Conservation (phyloP, 1,284 basidiomycete genomes). For the Athelia psychrophila region DNA sequence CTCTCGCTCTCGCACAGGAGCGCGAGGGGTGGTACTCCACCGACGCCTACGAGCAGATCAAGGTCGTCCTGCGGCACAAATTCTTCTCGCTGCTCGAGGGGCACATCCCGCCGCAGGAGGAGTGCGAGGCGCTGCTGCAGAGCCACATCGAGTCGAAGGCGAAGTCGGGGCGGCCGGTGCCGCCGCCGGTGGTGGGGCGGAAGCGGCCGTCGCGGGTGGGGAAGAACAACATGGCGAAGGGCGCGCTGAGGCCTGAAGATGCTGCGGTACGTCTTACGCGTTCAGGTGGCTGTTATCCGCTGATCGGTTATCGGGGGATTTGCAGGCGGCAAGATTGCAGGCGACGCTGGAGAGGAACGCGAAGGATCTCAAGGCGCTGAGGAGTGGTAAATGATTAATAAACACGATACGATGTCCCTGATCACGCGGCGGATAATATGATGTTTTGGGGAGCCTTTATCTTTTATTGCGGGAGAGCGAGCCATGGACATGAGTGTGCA, state of each 20-base stretch:
- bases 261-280: constrained; percentile 65
- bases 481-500: constrained; percentile 22
- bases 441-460: constrained; percentile 9
- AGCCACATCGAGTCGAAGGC: constrained; percentile 44
- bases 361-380: constrained; percentile 28
- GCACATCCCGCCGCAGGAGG: constrained; percentile 64
- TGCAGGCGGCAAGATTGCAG: constrained; percentile 52
- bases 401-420: too few species aligned
- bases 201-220: constrained; percentile 52
- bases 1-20: too few species aligned
- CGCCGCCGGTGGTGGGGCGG: constrained; percentile 28
- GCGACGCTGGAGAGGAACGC: constrained; percentile 59
- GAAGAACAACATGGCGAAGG: constrained; percentile 85
- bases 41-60: constrained; percentile 77
- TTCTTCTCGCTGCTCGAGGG: constrained; percentile 84
- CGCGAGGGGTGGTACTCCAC: constrained; percentile 85
- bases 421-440: too few species aligned
- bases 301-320: background rate
- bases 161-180: background rate
- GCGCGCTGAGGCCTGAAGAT: constrained; percentile 74
- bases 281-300: background rate
- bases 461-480: constrained; percentile 15
- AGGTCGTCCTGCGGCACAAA: constrained; percentile 81
- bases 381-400: background rate
- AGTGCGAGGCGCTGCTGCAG: constrained; percentile 63